Base-by-base conservation (phyloP, 1,139 yeast genomes). In the Yamadazyma dendronema region DNA sequence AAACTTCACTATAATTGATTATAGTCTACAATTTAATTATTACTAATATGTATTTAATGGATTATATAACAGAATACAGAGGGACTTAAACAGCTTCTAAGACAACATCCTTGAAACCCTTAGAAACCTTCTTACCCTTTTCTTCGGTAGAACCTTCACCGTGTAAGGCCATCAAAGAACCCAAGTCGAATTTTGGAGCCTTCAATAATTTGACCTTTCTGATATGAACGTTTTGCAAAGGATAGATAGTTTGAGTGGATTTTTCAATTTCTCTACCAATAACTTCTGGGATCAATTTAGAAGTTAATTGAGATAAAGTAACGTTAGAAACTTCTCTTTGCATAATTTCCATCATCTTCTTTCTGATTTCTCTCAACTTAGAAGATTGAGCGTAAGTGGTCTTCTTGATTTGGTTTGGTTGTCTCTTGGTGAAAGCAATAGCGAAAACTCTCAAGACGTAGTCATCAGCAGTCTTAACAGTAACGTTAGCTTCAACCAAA, bases 341-440 rank as follows among this genome's bases (percentile, higher is more conserved):
- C 74, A 70, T 69, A 51, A 70, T 68, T 59, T 70, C 75, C 45
- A 62, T 62, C 74, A 69, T 69, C 65, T 69, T 69, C 61, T 68
- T 70, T 67, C 76, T 67, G 46, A 70, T 66, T 57, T 69, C 76
- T 63, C 72, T 68, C 58, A 70, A 70, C 60, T 70, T 69, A 46
- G 75, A 69, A 40, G 73, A 59, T 62, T 70, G 74, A 57, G 76
- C 76, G 58, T 70, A 70, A 43, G 76, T 67, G 45, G 76, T 70
- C 66, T 68, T 70, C 61, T 64, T 70, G 51, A 70, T 67, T 59
- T 70, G 76, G 65, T 70, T 70, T 50, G 68, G 66, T 61, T 70
- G 76, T 68, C 74, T 70, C 63, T 68, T 68, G 61, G 76, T 71
- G 71, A 70, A 69, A 46, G 76, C 76, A 63, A 71, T 70, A 50